Evolutionary conservation across 495 filamentous ascomycete genomes (phyloP).

Genomic region (Aspergillus incahuasiensis): DNA sequence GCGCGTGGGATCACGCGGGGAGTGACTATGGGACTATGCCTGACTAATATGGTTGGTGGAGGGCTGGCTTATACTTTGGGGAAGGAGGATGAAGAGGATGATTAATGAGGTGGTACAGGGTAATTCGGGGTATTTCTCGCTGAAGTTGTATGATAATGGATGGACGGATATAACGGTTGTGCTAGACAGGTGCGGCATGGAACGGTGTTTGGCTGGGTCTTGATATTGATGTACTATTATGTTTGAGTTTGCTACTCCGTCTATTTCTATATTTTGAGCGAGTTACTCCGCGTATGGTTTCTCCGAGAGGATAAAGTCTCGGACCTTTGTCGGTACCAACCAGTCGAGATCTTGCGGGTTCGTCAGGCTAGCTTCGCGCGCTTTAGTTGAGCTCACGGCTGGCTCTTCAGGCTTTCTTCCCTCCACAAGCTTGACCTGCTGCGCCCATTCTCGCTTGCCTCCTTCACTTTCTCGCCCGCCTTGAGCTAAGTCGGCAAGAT

Average conservation of each 20-base stretch:
- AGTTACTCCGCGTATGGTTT: constrained; percentile 28
- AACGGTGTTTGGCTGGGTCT: constrained; percentile 15
- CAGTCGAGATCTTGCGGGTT: constrained; percentile 52
- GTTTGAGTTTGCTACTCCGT: neutral
- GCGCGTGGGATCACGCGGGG: constrained; percentile 67
- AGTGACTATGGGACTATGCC: constrained; percentile 64
- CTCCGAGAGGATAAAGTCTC: constrained; percentile 49
- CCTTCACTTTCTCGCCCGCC: constrained; percentile 54
- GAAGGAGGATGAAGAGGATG: constrained; percentile 52
- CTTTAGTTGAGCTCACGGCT: constrained; percentile 73
- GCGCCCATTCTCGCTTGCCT: constrained; percentile 61
- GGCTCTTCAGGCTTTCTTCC: constrained; percentile 49
- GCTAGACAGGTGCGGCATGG: constrained; percentile 6
- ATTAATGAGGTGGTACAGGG: constrained; percentile 4
- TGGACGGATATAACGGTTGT: neutral
- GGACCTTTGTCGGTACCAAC: constrained; percentile 62
- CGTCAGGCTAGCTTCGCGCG: constrained; percentile 57
- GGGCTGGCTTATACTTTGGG: constrained; percentile 66
- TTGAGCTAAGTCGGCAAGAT: constrained; percentile 46
- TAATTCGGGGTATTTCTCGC: neutral
- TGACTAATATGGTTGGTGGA: constrained; percentile 64
- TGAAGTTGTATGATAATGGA: neutral
- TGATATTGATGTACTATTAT: constrained; percentile 3
- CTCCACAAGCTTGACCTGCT: constrained; percentile 65
- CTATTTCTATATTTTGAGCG: neutral